Evolutionary conservation across 2,329 filamentous ascomycete species (phyloP), one percentile per base, ranked within the genome.

Genomic region (Colletotrichum magnum): DNA sequence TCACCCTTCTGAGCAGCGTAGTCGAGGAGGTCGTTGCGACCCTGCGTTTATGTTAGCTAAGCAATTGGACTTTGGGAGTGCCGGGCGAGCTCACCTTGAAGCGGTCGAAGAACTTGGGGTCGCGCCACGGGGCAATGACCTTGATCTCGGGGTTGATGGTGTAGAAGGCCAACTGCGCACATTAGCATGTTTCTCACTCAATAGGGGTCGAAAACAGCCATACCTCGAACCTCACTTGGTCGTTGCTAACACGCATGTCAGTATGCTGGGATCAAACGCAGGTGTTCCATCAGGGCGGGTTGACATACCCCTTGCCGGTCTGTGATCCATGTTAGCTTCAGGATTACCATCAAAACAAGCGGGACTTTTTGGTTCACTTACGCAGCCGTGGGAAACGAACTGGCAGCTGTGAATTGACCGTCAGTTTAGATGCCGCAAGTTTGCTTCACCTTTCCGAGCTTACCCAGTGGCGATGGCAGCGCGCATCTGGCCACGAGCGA

Each of bases 91-190:
- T 70, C 28, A 77, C 78, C 12, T 81, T 86, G 87, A 93, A 94
- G 71, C 87, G 86, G 72, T 92, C 84, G 83, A 88, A 92, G 84
- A 94, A 93, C 76, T 87, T 86, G 47, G 90, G 89, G 71, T 91
- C 81, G 73, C 92, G 83, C 92, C 92, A 94, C 36, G 92, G 92
- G n/a, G 91, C 91, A 77, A 94, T 91, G 77, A 93, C 87, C 81
- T 91, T 89, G 81, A 93, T 67, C 28, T 48, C 39, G 41, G 66
- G 66, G 61, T 68, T 79, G 74, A 77, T 75, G 26, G 77, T 77
- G 64, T 77, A 76, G 71, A 78, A 81, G 16, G 80, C 80, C 28
- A 82, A 77, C 43, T 76, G 64, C 65, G 58, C 6, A 57, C 51
- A 57, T 73, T 61, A 69, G 51, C 12, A 15, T 21, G 32, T 10